Conservation (phyloP, 768 basidiomycete genomes). For the Mycena galericulata region DNA sequence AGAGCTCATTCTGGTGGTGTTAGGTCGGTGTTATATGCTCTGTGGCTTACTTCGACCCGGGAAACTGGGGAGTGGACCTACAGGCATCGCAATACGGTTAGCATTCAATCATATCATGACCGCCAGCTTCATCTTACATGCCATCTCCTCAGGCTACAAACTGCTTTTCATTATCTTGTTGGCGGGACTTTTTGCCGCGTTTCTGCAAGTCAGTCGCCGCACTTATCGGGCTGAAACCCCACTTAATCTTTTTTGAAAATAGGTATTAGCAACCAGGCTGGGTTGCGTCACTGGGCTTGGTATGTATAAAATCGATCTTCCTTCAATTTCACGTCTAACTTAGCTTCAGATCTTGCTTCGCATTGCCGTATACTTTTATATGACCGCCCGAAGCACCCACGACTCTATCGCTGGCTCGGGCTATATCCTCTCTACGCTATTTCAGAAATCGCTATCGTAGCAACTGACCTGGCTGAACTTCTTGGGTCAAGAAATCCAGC, state of each 20-base stretch:
- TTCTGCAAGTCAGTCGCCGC: slow-evolving; percentile 71
- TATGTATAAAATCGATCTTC: slow-evolving; percentile 45
- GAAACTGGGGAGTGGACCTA: slow-evolving; percentile 78
- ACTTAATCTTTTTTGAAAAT: not conserved
- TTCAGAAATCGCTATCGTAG: slow-evolving; percentile 78
- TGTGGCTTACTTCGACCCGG: slow-evolving; percentile 93
- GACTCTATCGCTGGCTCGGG: slow-evolving; percentile 66
- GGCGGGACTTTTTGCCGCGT: slow-evolving; percentile 84
- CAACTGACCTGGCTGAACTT: slow-evolving; percentile 86
- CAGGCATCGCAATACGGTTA: slow-evolving; percentile 90
- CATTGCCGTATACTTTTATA: slow-evolving; percentile 75
- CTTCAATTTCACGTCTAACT: not conserved
- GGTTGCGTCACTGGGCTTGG: slow-evolving; percentile 88
- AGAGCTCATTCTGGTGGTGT: not conserved
- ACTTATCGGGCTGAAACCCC: not conserved
- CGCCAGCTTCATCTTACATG: too few relatives aligned
- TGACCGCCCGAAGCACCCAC: slow-evolving; percentile 69
- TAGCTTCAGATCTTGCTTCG: slow-evolving; percentile 57
- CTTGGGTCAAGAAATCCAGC: slow-evolving; percentile 54
- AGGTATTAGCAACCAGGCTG: slow-evolving; percentile 83
- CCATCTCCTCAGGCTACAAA: slow-evolving; percentile 30
- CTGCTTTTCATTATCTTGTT: slow-evolving; percentile 89
- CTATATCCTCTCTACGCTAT: slow-evolving; percentile 75
- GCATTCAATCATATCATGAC: slow-evolving; percentile 35
- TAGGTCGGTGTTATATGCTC: slow-evolving; percentile 81